These are phyloP conservation scores for Oehlia diaphana DNA, from an alignment of 192 early-diverging fungal genomes.

Conservation along the genomic window DNA sequence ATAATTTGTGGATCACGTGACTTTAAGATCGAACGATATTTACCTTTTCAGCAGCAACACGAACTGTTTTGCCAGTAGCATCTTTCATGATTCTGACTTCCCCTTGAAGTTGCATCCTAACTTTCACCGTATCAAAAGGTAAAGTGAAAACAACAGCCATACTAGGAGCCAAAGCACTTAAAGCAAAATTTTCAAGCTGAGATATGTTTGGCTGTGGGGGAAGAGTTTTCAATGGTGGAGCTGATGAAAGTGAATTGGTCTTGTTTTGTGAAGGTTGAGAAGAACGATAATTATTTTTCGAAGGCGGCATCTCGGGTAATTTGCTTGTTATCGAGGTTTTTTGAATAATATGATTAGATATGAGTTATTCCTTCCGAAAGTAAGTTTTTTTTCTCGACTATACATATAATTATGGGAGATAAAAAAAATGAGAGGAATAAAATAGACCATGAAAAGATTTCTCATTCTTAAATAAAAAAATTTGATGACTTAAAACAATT, in stretches of 20 bases:
- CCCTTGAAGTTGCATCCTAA: conserved; percentile 70
- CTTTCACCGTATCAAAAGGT: conserved; percentile 79
- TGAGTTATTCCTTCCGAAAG: too few species aligned
- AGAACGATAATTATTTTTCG: not conserved
- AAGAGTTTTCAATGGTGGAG: conserved; percentile 22
- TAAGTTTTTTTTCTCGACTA: too few species aligned
- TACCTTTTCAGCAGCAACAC: conserved; percentile 44
- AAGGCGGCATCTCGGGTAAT: not conserved
- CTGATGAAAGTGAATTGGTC: conserved; percentile 12
- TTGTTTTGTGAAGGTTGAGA: not conserved
- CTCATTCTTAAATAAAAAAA: too few species aligned
- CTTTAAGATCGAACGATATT: not conserved
- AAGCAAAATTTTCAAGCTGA: conserved; percentile 60
- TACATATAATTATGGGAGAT: too few species aligned
- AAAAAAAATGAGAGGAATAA: too few species aligned
- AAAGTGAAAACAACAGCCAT: conserved; percentile 74
- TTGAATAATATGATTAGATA: too few species aligned
- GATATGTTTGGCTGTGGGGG: conserved; percentile 22
- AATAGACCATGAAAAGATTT: too few species aligned
- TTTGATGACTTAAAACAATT: too few species aligned
- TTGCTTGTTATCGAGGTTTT: not conserved
- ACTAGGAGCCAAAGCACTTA: conserved; percentile 64
- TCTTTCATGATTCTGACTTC: conserved; percentile 47
- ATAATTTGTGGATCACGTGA: not conserved
- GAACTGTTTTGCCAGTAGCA: conserved; percentile 37